Percentiles rank a stretch among this genome's conserved stretches.
Evolutionary conservation across 805 yeast genomes (phyloP).

Genomic region (Jamesozyma hellenica): DNA sequence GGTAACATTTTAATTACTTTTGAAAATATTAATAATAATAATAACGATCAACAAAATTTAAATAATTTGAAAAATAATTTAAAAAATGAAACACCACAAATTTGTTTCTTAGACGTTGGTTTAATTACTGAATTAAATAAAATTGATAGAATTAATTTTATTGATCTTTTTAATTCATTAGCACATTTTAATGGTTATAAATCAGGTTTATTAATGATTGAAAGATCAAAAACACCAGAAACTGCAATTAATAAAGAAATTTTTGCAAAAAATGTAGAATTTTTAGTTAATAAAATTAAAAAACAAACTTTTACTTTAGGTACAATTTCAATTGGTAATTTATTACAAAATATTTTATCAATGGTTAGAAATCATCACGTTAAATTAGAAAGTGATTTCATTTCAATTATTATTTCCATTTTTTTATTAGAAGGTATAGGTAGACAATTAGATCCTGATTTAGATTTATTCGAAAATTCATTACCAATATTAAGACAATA

Average conservation of each 20-base stretch:
- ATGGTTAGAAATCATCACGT: slow-evolving; percentile 95
- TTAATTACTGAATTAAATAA: slow-evolving; percentile 81
- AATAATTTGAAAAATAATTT: slow-evolving; percentile 41
- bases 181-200: slow-evolving; percentile 87
- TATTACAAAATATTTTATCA: slow-evolving; percentile 71
- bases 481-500: slow-evolving; percentile 77
- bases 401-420: slow-evolving; percentile 91
- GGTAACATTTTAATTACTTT: slow-evolving; percentile 83
- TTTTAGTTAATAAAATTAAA: slow-evolving; percentile 70
- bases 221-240: slow-evolving; percentile 88
- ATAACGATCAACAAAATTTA: slow-evolving; percentile 14
- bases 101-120: slow-evolving; percentile 90
- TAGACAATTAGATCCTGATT: slow-evolving; percentile 81
- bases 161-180: slow-evolving; percentile 78
- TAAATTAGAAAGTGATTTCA: slow-evolving; percentile 93
- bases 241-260: slow-evolving; percentile 77
- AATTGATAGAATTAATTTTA: slow-evolving; percentile 68
- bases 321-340: slow-evolving; percentile 82
- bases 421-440: slow-evolving; percentile 90
- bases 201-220: slow-evolving; percentile 94
- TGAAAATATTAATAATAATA: slow-evolving; percentile 36
- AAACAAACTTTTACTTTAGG: slow-evolving; percentile 88
- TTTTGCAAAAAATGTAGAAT: slow-evolving; percentile 80
- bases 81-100: slow-evolving; percentile 66
- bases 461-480: slow-evolving; percentile 89